These are phyloP conservation scores for Perilla frutescens DNA, from an alignment of 257 asterid genomes.

Conservation along the genomic window DNA sequence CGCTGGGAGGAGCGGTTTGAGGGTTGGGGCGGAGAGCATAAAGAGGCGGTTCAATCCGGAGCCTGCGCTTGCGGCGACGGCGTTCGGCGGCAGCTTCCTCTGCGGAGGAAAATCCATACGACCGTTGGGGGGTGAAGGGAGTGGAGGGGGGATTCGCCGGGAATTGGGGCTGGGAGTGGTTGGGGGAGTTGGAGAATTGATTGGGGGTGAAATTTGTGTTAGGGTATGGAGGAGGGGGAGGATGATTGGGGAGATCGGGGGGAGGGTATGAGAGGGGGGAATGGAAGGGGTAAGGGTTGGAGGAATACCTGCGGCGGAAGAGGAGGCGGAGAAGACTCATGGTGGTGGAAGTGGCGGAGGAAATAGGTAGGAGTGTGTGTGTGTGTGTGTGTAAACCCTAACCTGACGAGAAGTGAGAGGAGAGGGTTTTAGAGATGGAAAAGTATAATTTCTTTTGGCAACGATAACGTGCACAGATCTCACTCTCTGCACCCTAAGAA, in stretches of 20 bases:
- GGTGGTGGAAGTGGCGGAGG: constrained; percentile 6
- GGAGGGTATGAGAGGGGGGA: constrained; percentile 34
- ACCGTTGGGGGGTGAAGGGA: constrained; percentile 38
- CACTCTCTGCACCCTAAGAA: too few species aligned
- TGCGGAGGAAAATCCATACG: constrained; percentile 75
- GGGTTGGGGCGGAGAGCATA: constrained; percentile 71
- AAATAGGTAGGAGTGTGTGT: not conserved
- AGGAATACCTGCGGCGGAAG: constrained; percentile 55
- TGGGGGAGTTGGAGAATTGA: constrained; percentile 17
- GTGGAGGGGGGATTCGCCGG: constrained; percentile 24
- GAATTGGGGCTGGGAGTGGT: constrained; percentile 30
- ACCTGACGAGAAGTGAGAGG: not conserved
- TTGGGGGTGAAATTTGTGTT: constrained; percentile 25
- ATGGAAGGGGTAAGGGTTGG: constrained; percentile 39
- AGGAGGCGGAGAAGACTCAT: constrained; percentile 46
- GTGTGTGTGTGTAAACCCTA: constrained; percentile 12
- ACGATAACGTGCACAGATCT: too few species aligned
- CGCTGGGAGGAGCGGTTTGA: constrained; percentile 38
- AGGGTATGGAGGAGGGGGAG: constrained; percentile 19
- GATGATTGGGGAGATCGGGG: constrained; percentile 16
- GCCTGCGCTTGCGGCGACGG: constrained; percentile 85
- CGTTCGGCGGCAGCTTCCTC: constrained; percentile 97
- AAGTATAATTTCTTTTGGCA: not conserved
- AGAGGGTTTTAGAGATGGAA: constrained; percentile 1
- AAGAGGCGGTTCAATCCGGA: constrained; percentile 89